Conservation (phyloP, 768 basidiomycete genomes). For the Lactarius quietus region DNA sequence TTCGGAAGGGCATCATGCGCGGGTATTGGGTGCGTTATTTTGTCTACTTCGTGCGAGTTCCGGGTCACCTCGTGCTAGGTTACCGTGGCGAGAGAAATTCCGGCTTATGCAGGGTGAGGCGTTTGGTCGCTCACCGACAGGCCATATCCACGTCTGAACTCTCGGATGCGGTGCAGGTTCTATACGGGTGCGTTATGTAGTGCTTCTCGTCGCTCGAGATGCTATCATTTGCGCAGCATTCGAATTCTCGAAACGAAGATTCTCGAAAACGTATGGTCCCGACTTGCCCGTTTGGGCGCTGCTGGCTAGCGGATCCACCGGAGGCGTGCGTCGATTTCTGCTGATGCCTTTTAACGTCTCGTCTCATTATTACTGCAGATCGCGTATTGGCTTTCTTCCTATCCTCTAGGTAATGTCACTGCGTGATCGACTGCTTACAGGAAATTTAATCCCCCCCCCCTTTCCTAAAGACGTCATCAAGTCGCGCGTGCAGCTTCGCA, state of each 20-base stretch:
- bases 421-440: background rate
- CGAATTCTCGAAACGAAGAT: constrained; percentile 83
- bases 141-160: background rate
- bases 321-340: constrained; percentile 54
- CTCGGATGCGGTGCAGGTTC: constrained; percentile 45
- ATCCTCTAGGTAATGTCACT: constrained; percentile 63
- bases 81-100: constrained; percentile 90
- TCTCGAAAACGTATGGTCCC: constrained; percentile 57
- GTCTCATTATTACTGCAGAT: constrained; percentile 42
- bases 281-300: constrained; percentile 83
- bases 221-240: constrained; percentile 50
- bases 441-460: background rate
- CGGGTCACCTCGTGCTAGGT: constrained; percentile 45
- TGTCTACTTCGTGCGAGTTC: background rate
- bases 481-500: constrained; percentile 80
- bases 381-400: constrained; percentile 92
- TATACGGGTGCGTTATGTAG: constrained; percentile 50
- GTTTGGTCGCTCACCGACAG: too few relatives aligned
- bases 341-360: background rate
- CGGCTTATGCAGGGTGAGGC: constrained; percentile 84
- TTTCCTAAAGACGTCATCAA: constrained; percentile 73
- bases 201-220: background rate
- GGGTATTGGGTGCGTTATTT: constrained; percentile 83
- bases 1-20: constrained; percentile 87
- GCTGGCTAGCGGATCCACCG: constrained; percentile 76